Base-by-base conservation (phyloP, 2,329 filamentous ascomycete genomes). In the Alternaria ventricosa region DNA sequence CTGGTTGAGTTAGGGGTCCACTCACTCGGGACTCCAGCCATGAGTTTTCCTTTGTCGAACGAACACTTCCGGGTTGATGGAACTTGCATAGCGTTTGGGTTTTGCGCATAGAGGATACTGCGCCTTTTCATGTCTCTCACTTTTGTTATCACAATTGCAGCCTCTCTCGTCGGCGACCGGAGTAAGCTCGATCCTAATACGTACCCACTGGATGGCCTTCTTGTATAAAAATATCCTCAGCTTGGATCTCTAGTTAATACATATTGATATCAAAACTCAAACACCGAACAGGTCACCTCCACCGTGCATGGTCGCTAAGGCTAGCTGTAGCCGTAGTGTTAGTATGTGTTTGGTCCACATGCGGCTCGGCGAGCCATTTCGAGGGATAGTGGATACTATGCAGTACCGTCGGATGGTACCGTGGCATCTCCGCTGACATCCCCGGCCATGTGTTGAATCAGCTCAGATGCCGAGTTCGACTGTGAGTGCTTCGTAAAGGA, bases 1-100 rank as follows among this genome's bases (percentile, higher is more conserved):
- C 76, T 89, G 81, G 80, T 65, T 79, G 43, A 65, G 44, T 49
- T 69, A 53, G 58, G 36, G 50, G 18, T 36, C 56, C 50, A 55
- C 49, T n/a, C n/a, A 12, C 22, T 49, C 33, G 44, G 43, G 43
- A 28, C 13, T 15, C 20, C 18, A 45, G 10, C 6, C 9, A 28
- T 15, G 13, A 22, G 25, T 45, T 66, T 66, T 64, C 44, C 25
- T 64, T 55, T 61, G 50, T 62, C 60, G 57, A 54, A 43, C 18
- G 54, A 36, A 57, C 45, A 25, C 28, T 27, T 49, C 49, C 50
- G 51, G 67, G 70, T 55, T 30, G 56, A 61, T 54, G 68, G 62
- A 66, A 62, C 68, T 67, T 55, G 68, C 65, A 71, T 73, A 65
- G 67, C 65, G 60, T 62, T 64, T 59, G 61, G 43, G 49, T 54